Evolutionary conservation across 768 basidiomycete species (phyloP), one percentile per base, ranked within the genome.

Genomic region (Lactarius evosmus): DNA sequence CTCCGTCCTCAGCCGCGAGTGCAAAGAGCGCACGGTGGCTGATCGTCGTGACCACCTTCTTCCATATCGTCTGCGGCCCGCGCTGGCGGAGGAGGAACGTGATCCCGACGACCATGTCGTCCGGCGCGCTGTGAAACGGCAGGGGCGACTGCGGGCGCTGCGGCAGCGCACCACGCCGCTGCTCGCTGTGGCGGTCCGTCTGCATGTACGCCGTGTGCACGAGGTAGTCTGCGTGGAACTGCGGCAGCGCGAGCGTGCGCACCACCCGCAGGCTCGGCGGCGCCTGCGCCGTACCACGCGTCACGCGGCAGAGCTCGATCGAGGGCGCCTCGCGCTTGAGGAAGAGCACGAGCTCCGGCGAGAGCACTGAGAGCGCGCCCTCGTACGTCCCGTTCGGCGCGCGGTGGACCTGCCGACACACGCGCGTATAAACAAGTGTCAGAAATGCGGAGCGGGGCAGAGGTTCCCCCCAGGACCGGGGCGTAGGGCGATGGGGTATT

Each of bases 121-220:
- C 63, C 16, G 63, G 58, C 22, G 63, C 54, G 59, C 63, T 65
- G 9, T 56, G 63, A 38, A 65, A 65, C 46, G 63, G 33, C 25
- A 65, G 54, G 0, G 57, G 44, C 8, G 27, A 17, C 8, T 14
- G 51, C n/a, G n/a, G 41, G 32, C 27, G 34, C 11, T n/a, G 54
- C 0, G 2, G 19, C 2, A 5, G 22, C 3, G 17, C 2, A 3
- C n/a, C n/a, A 16, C 14, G 32, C 30, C 8, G 36, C n/a, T 8
- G 30, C 5, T 30, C 38, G 57, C 12, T 30, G 27, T 58, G 58
- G 0, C 54, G 54, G 59, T 65, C 63, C 9, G 63, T 65, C 7
- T 65, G 63, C 58, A 65, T 65, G 36, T 65, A 65, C 9, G 58
- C 63, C 2, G 63, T 65, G 46, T 65, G 63, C 1, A 65, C 58